A percentile compares a stretch with the other conserved stretches of the same genome.
These are phyloP conservation scores for Pichia ethanolica DNA, from an alignment of 805 yeast species.

Conservation along the genomic window DNA sequence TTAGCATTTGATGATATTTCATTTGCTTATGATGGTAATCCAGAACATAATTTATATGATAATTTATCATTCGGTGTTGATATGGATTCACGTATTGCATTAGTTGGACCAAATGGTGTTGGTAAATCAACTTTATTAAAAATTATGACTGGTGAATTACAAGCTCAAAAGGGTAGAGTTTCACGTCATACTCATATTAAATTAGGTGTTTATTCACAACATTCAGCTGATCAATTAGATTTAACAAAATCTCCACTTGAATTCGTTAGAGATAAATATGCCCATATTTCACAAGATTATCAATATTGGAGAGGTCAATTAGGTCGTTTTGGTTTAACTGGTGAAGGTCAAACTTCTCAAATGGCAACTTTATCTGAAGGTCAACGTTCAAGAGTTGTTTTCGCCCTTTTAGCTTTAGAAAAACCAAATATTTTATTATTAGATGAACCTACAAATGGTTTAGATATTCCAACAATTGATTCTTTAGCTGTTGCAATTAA, in stretches of 20 bases:
- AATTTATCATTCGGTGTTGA: constrained; percentile 95
- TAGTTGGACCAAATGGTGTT: constrained; percentile 98
- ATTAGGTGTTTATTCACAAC: constrained; percentile 98
- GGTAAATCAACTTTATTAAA: constrained; percentile 96
- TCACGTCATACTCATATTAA: constrained; percentile 96
- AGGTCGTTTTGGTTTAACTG: constrained; percentile 97
- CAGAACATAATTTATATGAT: constrained; percentile 84
- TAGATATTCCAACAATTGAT: constrained; percentile 97
- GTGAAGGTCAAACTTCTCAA: constrained; percentile 97
- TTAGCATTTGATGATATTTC: constrained; percentile 92
- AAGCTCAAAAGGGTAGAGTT: constrained; percentile 89
- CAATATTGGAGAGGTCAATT: constrained; percentile 98
- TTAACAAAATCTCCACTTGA: constrained; percentile 92
- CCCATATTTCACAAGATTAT: constrained; percentile 89
- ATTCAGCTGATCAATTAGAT: constrained; percentile 96
- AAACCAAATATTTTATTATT: constrained; percentile 88
- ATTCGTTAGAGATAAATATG: constrained; percentile 91
- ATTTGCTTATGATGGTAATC: constrained; percentile 78
- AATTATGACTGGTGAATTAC: constrained; percentile 91
- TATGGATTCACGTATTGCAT: constrained; percentile 97
- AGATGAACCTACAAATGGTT: constrained; percentile 99
- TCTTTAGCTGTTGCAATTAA: constrained; percentile 95
- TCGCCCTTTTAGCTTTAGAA: constrained; percentile 91
- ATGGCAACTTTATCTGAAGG: constrained; percentile 99
- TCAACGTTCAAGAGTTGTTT: constrained; percentile 98